Conservation (phyloP, 305 asterid species). For the Solanum hybrid region DNA sequence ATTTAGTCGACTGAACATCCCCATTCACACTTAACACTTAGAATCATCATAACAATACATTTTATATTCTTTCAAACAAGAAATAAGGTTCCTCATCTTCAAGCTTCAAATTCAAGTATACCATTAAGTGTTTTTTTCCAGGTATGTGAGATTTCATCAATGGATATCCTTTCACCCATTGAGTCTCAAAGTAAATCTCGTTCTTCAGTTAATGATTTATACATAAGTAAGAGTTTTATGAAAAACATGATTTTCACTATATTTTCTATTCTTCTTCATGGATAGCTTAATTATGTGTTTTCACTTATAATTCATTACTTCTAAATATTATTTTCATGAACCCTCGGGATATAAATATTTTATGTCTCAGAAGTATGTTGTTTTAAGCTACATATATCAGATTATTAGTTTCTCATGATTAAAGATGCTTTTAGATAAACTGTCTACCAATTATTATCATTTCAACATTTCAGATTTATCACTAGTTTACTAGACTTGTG, state of each 20-base stretch:
- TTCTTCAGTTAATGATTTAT: background rate
- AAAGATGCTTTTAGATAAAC: background rate
- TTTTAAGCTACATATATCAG: too few relatives aligned
- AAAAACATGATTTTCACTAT: background rate
- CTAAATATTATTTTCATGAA: background rate
- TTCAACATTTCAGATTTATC: background rate
- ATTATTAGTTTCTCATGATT: background rate
- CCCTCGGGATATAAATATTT: background rate
- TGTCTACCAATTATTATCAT: too few relatives aligned
- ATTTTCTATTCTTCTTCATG: too few relatives aligned
- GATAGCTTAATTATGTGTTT: background rate
- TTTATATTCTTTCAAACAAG: background rate
- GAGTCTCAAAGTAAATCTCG: background rate
- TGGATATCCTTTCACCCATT: background rate
- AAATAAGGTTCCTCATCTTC: background rate
- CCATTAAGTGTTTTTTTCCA: background rate
- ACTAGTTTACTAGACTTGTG: background rate
- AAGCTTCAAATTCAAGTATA: background rate
- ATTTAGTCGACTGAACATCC: background rate
- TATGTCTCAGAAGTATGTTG: background rate
- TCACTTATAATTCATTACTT: background rate
- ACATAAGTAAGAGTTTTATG: background rate
- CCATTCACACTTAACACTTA: background rate
- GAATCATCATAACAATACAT: background rate
- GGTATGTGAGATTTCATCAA: background rate